Evolutionary conservation across 2,329 filamentous ascomycete species (phyloP), one percentile per base, ranked within the genome.

Genomic region (Ascosphaera apis): DNA sequence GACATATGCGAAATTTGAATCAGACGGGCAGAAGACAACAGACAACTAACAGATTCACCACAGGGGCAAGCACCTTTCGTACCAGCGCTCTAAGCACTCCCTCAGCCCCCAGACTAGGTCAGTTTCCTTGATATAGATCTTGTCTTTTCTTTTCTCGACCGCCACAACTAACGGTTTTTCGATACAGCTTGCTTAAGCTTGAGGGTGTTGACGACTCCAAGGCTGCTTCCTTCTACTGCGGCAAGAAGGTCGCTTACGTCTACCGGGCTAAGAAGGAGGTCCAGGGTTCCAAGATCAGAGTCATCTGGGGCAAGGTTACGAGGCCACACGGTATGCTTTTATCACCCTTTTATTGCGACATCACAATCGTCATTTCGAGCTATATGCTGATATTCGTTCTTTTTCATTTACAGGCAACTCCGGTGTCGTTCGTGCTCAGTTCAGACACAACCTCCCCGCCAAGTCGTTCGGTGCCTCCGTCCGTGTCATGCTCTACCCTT

Each of bases 231-330:
- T 93, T 93, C 79, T 98, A 98, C 70, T 69, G 82, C 49, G 88
- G 88, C 67, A 98, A 98, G 79, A 84, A 84, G 69, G 75, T 95
- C 61, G 88, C 88, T 61, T 98, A 83, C 65, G 83, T 98, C 65
- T 98, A 95, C 74, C 82, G 84, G 58, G 86, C 76, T 53, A 76
- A 81, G 65, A 84, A 76, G 66, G 82, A 92, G 70, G 72, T 92
- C 57, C 80, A 86, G 55, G 88, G 88, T 60, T 86, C 83, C 62
- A 95, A 95, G 77, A 91, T 95, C 67, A 76, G 86, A 58, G 78
- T 95, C 53, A 93, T 95, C 69, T 95, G 84, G 83, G 86, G 86
- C 69, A 93, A 92, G 72, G 77, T 95, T 60, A 91, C 82, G 60
- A 71, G 83, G 58, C 76, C 83, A 60, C 86, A 95, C 67, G 86